phyloP scores from a whole-genome alignment of 1,284 basidiomycete genomes.

The Papiliotrema flavescens region DNA sequence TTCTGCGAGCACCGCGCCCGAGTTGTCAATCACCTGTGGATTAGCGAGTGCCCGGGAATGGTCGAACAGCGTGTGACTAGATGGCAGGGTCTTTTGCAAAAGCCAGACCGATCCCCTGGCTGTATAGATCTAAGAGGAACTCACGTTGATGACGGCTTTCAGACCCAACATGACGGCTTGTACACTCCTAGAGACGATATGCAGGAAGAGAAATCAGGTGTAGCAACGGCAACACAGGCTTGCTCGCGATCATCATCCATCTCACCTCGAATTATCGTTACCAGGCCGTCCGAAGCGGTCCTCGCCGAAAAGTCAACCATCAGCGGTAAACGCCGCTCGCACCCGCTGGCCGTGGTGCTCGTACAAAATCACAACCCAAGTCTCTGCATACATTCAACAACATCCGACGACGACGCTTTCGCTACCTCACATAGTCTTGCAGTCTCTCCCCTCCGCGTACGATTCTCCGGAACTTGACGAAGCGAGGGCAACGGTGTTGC shows the following conservation, averaged over 20 bases:
- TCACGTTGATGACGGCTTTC: conserved; percentile 7
- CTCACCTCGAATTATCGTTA: too few species aligned
- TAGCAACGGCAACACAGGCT: too few species aligned
- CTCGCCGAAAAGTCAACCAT: too few species aligned
- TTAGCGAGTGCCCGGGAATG: neutral
- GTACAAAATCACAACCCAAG: neutral
- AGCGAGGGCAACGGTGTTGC: conserved; percentile 6
- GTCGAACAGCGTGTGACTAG: neutral
- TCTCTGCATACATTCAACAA: neutral
- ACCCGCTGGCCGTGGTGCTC: too few species aligned
- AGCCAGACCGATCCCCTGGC: neutral
- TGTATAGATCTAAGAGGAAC: neutral
- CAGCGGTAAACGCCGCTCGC: too few species aligned
- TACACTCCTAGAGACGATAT: neutral
- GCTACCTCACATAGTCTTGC: neutral
- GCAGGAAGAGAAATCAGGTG: too few species aligned
- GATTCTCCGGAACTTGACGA: neutral
- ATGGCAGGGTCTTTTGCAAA: neutral
- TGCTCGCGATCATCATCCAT: too few species aligned
- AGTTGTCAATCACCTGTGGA: conserved; percentile 82
- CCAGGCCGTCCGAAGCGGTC: too few species aligned
- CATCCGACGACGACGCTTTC: conserved; percentile 11
- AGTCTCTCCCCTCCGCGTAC: conserved; percentile 5
- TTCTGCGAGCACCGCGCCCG: conserved; percentile 92
- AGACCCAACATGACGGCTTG: conserved; percentile 3